phyloP scores from a whole-genome alignment of 768 basidiomycete genomes.

The Melanogaster broomeanus region DNA sequence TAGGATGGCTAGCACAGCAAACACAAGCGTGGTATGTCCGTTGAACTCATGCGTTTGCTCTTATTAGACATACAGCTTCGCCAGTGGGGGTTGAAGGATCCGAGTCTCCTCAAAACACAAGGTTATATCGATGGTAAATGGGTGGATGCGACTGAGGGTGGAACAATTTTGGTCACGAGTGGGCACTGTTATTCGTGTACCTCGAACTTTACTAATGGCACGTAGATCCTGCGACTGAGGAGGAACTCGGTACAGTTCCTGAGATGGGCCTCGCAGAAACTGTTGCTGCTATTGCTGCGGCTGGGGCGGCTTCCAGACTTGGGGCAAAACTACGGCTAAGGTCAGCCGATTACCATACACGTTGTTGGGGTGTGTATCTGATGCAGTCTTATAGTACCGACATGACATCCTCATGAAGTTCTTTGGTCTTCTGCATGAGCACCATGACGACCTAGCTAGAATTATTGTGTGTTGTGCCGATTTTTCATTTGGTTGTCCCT shows the following conservation, averaged over 20 bases:
- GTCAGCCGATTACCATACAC: conserved; percentile 37
- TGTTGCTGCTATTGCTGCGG: conserved; percentile 81
- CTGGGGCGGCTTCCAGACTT: conserved; percentile 79
- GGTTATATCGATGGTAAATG: conserved; percentile 85
- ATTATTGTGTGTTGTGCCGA: conserved; percentile 64
- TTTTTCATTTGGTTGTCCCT: conserved; percentile 4
- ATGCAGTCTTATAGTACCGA: conserved; percentile 51
- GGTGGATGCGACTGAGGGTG: conserved; percentile 76
- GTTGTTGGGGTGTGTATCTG: neutral
- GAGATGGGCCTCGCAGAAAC: conserved; percentile 90
- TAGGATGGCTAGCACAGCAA: conserved; percentile 60
- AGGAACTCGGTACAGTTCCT: conserved; percentile 82
- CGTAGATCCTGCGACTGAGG: conserved; percentile 84
- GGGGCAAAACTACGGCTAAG: conserved; percentile 88
- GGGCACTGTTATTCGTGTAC: conserved; percentile 23
- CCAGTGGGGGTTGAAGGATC: conserved; percentile 78
- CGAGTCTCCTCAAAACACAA: conserved; percentile 71
- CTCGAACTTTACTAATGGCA: neutral
- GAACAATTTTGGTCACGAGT: conserved; percentile 78
- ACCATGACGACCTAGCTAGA: conserved; percentile 83
- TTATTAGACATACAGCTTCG: conserved; percentile 1
- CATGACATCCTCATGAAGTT: conserved; percentile 85
- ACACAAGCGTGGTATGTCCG: conserved; percentile 36
- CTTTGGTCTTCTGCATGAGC: conserved; percentile 74
- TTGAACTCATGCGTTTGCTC: conserved; percentile 1